Evolutionary conservation across 2,329 filamentous ascomycete genomes (phyloP), one percentile per base, ranked within the genome.

Genomic region (Juglanconis sp.): DNA sequence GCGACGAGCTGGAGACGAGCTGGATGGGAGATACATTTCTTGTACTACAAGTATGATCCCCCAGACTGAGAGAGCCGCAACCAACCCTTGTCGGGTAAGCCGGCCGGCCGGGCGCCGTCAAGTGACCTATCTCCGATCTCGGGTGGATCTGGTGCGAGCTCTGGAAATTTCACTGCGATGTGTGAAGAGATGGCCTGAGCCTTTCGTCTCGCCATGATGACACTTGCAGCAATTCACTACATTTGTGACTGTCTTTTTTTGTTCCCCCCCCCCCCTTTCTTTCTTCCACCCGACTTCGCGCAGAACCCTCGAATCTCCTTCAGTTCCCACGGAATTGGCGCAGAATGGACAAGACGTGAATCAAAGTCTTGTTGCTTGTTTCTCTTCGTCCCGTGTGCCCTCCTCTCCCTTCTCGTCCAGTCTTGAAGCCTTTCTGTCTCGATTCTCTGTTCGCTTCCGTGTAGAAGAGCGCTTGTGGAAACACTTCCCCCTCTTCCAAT

Each of bases 271-370:
- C 15, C 35, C 49, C 13, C 8, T 15, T 53, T 17, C 34, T 49
- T 47, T 24, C 17, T 24, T 24, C 17, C 17, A 24, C 17, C 17
- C 17, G 17, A 24, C 17, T 24, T 24, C 17, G 17, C 17, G 17
- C 51, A 53, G 51, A 8, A 40, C 13, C 36, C 7, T 40, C 31
- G 9, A 32, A 17, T 9, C 9, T 42, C 24, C 17, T 42, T 49
- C 52, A 47, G 49, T 50, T 49, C 40, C 15, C 9, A 44, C 38
- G 48, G 15, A 60, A n/a, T 40, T 56, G 13, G 42, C 49, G 17
- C 57, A 60, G 60, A 40, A 62, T 62, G 60, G 60, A 62, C 49
- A 38, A 46, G 50, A 57, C 53, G 44, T 60, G 53, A 60, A 32
- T 56, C 46, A 51, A 54, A 7, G 50, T 56, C 15, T 36, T 36